Evolutionary conservation across 2,329 filamentous ascomycete genomes (phyloP).

Genomic region (Pseudocercospora fuligena): DNA sequence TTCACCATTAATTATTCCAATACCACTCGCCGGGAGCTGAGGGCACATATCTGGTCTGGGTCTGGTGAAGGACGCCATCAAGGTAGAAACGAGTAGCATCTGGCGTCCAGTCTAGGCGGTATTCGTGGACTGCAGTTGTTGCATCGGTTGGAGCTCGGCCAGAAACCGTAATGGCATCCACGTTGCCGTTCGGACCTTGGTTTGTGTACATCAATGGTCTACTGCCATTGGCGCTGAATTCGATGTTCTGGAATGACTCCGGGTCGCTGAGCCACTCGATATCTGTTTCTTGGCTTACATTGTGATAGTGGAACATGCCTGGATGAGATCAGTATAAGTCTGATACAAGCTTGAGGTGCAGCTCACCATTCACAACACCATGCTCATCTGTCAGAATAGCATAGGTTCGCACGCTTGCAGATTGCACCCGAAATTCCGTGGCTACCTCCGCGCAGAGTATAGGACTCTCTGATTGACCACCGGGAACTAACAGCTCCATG

Average conservation of each 20-base stretch:
- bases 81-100: slow-evolving; percentile 26
- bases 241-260: slow-evolving; percentile 23
- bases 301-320: slow-evolving; percentile 32
- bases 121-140: slow-evolving; percentile 26
- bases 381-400: slow-evolving; percentile 13
- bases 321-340: background rate
- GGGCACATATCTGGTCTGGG: slow-evolving; percentile 25
- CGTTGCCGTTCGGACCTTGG: slow-evolving; percentile 20
- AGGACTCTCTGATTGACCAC: slow-evolving; percentile 19
- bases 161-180: slow-evolving; percentile 6
- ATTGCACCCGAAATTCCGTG: slow-evolving; percentile 21
- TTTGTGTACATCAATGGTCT: slow-evolving; percentile 29
- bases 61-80: slow-evolving; percentile 24
- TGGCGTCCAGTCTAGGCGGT: slow-evolving; percentile 32
- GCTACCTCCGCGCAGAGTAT: slow-evolving; percentile 25
- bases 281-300: slow-evolving; percentile 31
- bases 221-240: slow-evolving; percentile 13
- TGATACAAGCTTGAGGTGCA: background rate
- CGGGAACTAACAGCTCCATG: slow-evolving; percentile 26
- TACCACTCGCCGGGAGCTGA: slow-evolving; percentile 25
- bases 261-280: slow-evolving; percentile 34
- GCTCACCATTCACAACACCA: slow-evolving; percentile 16
- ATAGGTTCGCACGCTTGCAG: slow-evolving; percentile 27
- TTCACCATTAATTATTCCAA: slow-evolving; percentile 36
- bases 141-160: slow-evolving; percentile 17